Evolutionary conservation across 805 yeast genomes (phyloP), one percentile per base, ranked within the genome.

Genomic region (Saccharomycopsis lassenensis): DNA sequence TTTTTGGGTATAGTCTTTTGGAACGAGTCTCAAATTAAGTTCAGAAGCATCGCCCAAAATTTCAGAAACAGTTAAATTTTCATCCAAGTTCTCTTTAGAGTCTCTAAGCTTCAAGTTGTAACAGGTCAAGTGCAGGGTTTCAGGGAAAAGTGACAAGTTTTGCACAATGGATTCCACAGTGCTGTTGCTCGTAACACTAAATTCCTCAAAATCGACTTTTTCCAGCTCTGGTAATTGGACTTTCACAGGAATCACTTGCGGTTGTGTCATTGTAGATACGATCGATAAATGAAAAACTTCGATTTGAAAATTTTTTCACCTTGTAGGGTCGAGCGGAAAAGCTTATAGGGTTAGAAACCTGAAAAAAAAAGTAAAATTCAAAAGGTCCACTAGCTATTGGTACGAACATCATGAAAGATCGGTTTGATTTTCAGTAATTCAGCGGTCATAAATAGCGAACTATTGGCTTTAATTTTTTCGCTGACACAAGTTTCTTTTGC

Each of bases 101-200:
- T 62, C 67, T 5, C 59, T 52, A 29, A 50, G 52, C 28, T 48
- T 52, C 15, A 82, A 59, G 3, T 65, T 56, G 51, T 71, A 84
- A 46, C 74, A 68, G 21, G 93, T 77, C 47, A 69, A 64, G 33
- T 73, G 77, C 46, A 65, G 65, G 29, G 79, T 69, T 18, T 63
- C 61, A 7, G 79, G 71, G 21, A 73, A 56, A n/a, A 72, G 56
- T n/a, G 66, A 57, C 33, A 83, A 56, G 11, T 79, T 65, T 49
- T 72, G 74, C 43, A 61, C 65, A 33, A 83, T 61, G 37, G 77
- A 82, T 29, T 65, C 57, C 33, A 80, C 50, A 14, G 75, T 54
- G 43, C 75, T 85, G 32, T 38, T 34, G 40, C 54, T 52, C 7
- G 39, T 31, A 11, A 51, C 46, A 17, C 14, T 31, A 18, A 36